Evolutionary conservation across 495 filamentous ascomycete genomes (phyloP), one percentile per base, ranked within the genome.

Genomic region (Xylaria acuta): DNA sequence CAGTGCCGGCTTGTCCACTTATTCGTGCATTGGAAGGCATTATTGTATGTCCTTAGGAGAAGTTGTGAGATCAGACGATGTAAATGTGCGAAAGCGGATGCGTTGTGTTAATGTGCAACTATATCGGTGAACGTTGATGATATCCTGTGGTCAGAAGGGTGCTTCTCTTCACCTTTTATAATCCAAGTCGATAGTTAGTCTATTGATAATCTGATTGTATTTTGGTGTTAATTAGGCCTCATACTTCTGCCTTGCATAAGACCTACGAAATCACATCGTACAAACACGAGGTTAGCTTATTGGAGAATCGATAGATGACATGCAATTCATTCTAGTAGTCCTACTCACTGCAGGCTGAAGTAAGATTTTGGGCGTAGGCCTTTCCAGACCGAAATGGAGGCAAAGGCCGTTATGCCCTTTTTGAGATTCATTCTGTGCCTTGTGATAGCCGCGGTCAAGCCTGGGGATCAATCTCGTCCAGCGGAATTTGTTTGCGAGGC

Each of bases 101-200:
- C 3, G 1, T 60, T 2, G 5, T 14, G 58, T 60, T 60, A 14
- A 56, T 18, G 27, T 56, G 5, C 14, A 56, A 14, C 22, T 56
- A 5, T 12, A 36, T 40, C 11, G 20, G 8, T 38, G 32, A 36
- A n/a, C 9, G 11, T 22, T 60, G 11, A 38, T 60, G 11, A 38
- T 36, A 60, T 32, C 14, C 8, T 40, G 20, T 60, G 16, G 18
- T 60, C 8, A 9, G 3, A 11, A 22, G 20, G 32, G 32, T 5
- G 32, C 32, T 20, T 14, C 34, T n/a, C 58, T 22, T 22, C n/a
- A 18, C 58, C 58, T 60, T 60, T 60, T 60, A 60, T 60, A 60
- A 2, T 5, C 32, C 32, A 59, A 2, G 32, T 36, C 7, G 7
- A 12, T 38, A 5, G 34, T 18, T 18, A 12, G 27, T 18, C 12